A percentile compares a stretch with the other conserved stretches of the same genome.
These are phyloP conservation scores for Lolium perenne DNA, from an alignment of 176 grass and related monocot genomes.

Conservation along the genomic window DNA sequence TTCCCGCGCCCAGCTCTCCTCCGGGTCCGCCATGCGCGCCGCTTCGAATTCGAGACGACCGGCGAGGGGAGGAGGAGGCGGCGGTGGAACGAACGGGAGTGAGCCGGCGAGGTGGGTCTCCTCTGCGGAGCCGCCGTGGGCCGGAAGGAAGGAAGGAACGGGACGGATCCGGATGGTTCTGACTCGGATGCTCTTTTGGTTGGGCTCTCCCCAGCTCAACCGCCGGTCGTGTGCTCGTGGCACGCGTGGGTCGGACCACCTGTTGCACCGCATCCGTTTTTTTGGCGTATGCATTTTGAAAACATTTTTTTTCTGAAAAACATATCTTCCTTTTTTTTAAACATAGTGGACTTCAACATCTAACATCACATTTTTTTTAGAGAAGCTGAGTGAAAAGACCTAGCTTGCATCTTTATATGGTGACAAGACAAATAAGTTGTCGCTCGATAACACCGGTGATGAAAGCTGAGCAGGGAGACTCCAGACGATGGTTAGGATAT, in stretches of 20 bases:
- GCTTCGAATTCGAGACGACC: not conserved
- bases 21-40: conserved; percentile 29
- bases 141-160: conserved; percentile 1
- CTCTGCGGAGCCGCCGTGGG: not conserved
- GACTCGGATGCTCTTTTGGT: not conserved
- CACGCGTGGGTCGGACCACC: not conserved
- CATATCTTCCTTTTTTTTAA: too few relatives aligned
- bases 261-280: not conserved
- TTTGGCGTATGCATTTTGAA: too few relatives aligned
- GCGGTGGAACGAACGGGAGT: not conserved
- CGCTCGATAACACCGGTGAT: too few relatives aligned
- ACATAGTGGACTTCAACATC: too few relatives aligned
- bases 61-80: not conserved
- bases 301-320: too few relatives aligned
- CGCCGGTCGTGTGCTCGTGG: not conserved
- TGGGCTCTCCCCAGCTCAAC: not conserved
- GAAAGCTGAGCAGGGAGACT: too few relatives aligned
- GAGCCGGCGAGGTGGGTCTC: conserved; percentile 25
- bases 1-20: conserved; percentile 13
- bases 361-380: too few relatives aligned
- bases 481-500: too few relatives aligned
- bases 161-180: conserved; percentile 22
- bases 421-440: too few relatives aligned
- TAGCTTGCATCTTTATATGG: too few relatives aligned
- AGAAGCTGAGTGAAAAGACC: too few relatives aligned